Conservation (phyloP, 176 grass and related monocot species). For the Oryza officinalis region DNA sequence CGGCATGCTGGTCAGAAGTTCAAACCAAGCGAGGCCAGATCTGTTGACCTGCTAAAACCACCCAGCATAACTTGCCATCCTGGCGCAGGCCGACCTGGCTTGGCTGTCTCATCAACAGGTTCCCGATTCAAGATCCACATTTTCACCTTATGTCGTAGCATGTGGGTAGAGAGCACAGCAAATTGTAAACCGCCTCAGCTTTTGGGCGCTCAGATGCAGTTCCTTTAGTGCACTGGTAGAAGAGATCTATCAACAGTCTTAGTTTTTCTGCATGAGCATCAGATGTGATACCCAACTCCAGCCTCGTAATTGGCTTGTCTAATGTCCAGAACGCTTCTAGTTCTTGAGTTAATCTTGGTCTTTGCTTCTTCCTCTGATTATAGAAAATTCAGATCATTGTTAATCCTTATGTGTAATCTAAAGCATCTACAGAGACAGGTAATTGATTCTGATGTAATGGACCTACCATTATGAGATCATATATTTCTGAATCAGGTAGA, state of each 20-base stretch:
- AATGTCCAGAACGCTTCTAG: conserved; percentile 64
- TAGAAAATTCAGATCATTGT: conserved; percentile 11
- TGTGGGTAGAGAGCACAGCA: conserved; percentile 55
- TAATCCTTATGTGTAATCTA: conserved; percentile 25
- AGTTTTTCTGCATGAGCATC: conserved; percentile 76
- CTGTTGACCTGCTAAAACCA: neutral
- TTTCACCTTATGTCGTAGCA: conserved; percentile 49
- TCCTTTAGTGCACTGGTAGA: conserved; percentile 83
- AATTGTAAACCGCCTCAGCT: conserved; percentile 68
- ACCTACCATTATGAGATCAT: conserved; percentile 70
- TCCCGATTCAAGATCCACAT: conserved; percentile 9
- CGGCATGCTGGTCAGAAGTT: neutral
- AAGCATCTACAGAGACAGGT: conserved; percentile 19
- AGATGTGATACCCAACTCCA: conserved; percentile 61
- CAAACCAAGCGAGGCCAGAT: neutral
- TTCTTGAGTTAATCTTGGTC: conserved; percentile 84
- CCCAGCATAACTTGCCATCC: neutral
- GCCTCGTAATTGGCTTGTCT: conserved; percentile 52
- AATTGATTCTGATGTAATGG: conserved; percentile 9
- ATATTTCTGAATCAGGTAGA: conserved; percentile 76
- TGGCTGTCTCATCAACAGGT: neutral
- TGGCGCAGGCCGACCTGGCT: neutral
- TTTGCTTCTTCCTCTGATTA: conserved; percentile 69
- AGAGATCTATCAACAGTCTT: conserved; percentile 75
- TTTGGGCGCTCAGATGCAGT: conserved; percentile 61